Percentiles rank a stretch among this genome's conserved stretches.
phyloP scores from a whole-genome alignment of 495 filamentous ascomycete species.

The Aspergillus nidulans region DNA sequence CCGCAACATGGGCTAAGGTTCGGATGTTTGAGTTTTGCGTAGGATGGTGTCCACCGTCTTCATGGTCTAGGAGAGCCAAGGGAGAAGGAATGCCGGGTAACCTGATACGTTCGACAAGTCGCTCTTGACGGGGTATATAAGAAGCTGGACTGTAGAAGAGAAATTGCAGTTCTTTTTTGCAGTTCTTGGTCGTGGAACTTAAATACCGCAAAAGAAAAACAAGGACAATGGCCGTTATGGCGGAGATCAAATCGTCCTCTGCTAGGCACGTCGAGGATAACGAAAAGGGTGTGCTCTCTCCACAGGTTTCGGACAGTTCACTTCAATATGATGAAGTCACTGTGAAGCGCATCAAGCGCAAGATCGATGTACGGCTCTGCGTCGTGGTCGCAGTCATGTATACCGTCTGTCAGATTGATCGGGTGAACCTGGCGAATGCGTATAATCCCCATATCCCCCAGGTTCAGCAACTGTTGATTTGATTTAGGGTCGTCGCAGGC shows the following conservation, averaged over 20 bases:
- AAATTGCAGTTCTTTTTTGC: no score
- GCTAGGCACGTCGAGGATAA: not conserved
- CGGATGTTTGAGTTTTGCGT: no score
- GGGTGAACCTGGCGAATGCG: conserved; percentile 11
- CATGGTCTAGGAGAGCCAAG: no score
- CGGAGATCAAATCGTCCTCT: not conserved
- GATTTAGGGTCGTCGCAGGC: conserved; percentile 6
- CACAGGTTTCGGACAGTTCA: not conserved
- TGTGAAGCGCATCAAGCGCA: conserved; percentile 12
- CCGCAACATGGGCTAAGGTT: not conserved
- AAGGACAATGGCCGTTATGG: not conserved
- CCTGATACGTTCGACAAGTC: no score
- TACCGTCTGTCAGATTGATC: conserved; percentile 12
- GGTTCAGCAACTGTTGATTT: not conserved
- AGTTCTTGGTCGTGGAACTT: no score
- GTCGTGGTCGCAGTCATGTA: conserved; percentile 11
- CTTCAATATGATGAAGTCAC: conserved; percentile 7
- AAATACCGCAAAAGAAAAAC: no score
- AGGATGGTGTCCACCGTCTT: no score
- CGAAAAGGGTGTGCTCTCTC: not conserved
- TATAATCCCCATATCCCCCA: not conserved
- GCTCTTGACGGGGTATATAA: no score
- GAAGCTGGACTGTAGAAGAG: no score
- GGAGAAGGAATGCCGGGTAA: no score
- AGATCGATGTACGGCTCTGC: conserved; percentile 7